Conservation (phyloP, 306 rosid species). For the Potentilla sterilis region DNA sequence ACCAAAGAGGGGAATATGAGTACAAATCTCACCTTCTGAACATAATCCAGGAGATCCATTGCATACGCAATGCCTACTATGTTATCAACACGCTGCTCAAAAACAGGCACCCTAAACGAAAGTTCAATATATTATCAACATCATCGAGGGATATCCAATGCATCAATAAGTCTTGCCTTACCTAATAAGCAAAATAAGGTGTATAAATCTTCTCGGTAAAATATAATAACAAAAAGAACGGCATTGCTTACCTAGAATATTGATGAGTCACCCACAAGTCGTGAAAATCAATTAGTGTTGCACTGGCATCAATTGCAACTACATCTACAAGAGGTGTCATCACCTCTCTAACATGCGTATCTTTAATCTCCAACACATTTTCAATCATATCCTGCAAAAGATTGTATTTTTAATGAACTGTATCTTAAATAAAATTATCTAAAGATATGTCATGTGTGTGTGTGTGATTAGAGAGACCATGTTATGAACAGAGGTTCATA, state of each 20-base stretch:
- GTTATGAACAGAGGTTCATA: background rate
- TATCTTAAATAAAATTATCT: background rate
- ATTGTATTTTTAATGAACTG: constrained; percentile 11
- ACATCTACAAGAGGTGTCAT: constrained; percentile 99
- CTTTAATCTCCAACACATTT: constrained; percentile 96
- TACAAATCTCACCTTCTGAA: constrained; percentile 60
- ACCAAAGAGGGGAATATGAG: constrained; percentile 17
- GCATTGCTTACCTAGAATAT: constrained; percentile 72
- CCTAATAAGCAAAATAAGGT: constrained; percentile 28
- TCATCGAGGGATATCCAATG: constrained; percentile 3
- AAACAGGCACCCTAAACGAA: constrained; percentile 85
- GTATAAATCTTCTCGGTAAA: background rate
- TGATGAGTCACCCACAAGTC: constrained; percentile 95
- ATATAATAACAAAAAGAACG: background rate
- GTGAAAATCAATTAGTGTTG: constrained; percentile 83
- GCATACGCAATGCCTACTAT: constrained; percentile 98
- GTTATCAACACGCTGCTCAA: constrained; percentile 97
- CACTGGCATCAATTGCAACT: constrained; percentile 90
- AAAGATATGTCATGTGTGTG: background rate
- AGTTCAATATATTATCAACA: constrained; percentile 13
- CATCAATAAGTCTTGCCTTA: constrained; percentile 18
- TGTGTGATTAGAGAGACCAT: background rate
- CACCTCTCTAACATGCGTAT: constrained; percentile 95
- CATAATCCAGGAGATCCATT: constrained; percentile 92
- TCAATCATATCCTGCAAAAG: constrained; percentile 91